Percentiles rank a stretch among this genome's conserved stretches.
Evolutionary conservation across 2,329 filamentous ascomycete species (phyloP).

Genomic region (Colletotrichum sp.): DNA sequence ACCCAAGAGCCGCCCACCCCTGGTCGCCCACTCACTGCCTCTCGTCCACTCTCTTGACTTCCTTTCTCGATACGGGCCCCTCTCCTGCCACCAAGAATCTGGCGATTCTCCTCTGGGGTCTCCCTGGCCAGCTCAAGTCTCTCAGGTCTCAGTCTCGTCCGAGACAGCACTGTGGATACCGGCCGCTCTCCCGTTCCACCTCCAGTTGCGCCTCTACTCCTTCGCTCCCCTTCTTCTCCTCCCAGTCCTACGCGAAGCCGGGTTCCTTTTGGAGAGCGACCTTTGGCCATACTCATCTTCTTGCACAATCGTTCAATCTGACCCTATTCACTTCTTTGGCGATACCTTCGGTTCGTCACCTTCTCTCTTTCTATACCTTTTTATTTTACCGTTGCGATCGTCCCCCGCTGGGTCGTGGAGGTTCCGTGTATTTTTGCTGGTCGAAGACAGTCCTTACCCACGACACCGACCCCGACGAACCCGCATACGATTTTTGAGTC

Average conservation of each 20-base stretch:
- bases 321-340: constrained; percentile 11
- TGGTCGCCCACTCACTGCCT: not conserved
- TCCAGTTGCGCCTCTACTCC: not conserved
- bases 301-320: constrained; percentile 14
- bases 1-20: not conserved
- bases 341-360: constrained; percentile 8
- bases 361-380: constrained; percentile 5
- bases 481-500: not conserved
- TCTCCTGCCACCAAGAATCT: constrained; percentile 2
- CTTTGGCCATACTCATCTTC: constrained; percentile 11
- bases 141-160: not conserved
- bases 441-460: constrained; percentile 22
- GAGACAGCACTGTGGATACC: constrained; percentile 16
- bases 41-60: not conserved
- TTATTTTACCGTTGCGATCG: not conserved
- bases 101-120: constrained; percentile 8
- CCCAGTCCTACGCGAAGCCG: not conserved
- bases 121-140: constrained; percentile 13
- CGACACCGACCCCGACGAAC: constrained; percentile 1
- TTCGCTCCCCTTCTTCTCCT: not conserved
- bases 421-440: constrained; percentile 17
- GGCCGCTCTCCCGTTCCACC: constrained; percentile 11
- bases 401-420: constrained; percentile 20
- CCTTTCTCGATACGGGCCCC: constrained; percentile 10
- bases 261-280: not conserved